Conservation (phyloP, 116 monocot species). For the Papilionanthe hybrid region DNA sequence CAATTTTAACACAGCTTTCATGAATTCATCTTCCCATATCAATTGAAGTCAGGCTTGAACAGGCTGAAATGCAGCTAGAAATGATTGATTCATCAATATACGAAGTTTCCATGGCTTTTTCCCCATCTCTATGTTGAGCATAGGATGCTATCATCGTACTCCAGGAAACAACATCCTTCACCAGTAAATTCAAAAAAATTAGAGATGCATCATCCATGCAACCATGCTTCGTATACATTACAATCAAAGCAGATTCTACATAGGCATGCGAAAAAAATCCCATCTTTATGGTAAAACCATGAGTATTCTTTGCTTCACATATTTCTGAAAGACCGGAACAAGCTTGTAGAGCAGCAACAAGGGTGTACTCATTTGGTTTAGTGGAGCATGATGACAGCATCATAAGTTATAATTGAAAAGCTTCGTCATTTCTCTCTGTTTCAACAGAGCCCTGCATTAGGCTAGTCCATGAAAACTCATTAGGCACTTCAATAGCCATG, state of each 20-base stretch:
- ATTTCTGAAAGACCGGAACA: constrained; percentile 7
- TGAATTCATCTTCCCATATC: constrained; percentile 19
- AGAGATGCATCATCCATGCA: constrained; percentile 13
- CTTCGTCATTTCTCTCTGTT: constrained; percentile 12
- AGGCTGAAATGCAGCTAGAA: constrained; percentile 23
- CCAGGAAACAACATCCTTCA: constrained; percentile 21
- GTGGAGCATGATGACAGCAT: constrained; percentile 5
- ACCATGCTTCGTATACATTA: constrained; percentile 18
- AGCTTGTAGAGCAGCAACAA: constrained; percentile 21
- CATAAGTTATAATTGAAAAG: constrained; percentile 11
- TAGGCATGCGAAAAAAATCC: constrained; percentile 11
- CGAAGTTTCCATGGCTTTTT: constrained; percentile 16
- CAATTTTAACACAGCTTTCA: constrained; percentile 11
- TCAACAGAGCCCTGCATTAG: constrained; percentile 16
- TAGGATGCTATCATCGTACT: constrained; percentile 21
- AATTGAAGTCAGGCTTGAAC: constrained; percentile 16
- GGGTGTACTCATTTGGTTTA: constrained; percentile 19
- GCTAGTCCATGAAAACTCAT: constrained; percentile 25
- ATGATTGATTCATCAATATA: constrained; percentile 18
- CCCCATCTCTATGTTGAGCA: constrained; percentile 14
- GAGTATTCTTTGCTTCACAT: constrained; percentile 8
- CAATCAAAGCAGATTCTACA: constrained; percentile 15
- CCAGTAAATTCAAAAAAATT: constrained; percentile 8
- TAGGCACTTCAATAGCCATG: constrained; percentile 15
- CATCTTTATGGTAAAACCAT: constrained; percentile 11